These are phyloP conservation scores for Neonectria sp. DNA, from an alignment of 2,329 filamentous ascomycete species.

Conservation along the genomic window DNA sequence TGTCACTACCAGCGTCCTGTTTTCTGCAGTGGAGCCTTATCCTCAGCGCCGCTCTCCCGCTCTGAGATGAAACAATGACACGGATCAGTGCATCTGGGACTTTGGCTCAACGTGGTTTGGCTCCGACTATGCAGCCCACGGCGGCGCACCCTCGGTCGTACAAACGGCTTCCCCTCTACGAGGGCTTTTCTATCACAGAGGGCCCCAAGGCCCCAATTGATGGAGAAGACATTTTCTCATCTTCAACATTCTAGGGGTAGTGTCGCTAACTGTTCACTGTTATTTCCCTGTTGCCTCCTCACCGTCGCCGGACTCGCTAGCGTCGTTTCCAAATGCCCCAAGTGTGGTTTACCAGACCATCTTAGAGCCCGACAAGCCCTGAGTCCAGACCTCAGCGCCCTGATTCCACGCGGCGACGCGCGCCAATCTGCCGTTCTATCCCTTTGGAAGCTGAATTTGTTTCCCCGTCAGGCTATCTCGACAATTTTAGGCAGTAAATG, in stretches of 20 bases:
- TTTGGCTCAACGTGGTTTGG: neutral
- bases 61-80: constrained; percentile 8
- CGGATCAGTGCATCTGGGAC: constrained; percentile 14
- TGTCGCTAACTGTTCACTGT: neutral
- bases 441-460: neutral
- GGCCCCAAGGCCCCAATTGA: neutral
- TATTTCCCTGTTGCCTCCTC: neutral
- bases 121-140: neutral
- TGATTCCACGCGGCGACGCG: constrained; percentile 7
- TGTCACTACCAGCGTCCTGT: no score
- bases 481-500: neutral
- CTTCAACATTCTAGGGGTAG: neutral
- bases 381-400: neutral
- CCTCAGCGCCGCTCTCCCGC: neutral
- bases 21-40: neutral
- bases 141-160: neutral
- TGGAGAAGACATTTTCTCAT: neutral
- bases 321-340: neutral
- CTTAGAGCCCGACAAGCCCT: neutral
- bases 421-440: neutral
- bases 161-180: neutral
- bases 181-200: neutral
- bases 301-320: constrained; percentile 7
- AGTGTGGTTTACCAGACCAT: neutral
- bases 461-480: neutral